These are phyloP conservation scores for Curvularia sp. DNA, from an alignment of 2,329 filamentous ascomycete species.

Conservation along the genomic window DNA sequence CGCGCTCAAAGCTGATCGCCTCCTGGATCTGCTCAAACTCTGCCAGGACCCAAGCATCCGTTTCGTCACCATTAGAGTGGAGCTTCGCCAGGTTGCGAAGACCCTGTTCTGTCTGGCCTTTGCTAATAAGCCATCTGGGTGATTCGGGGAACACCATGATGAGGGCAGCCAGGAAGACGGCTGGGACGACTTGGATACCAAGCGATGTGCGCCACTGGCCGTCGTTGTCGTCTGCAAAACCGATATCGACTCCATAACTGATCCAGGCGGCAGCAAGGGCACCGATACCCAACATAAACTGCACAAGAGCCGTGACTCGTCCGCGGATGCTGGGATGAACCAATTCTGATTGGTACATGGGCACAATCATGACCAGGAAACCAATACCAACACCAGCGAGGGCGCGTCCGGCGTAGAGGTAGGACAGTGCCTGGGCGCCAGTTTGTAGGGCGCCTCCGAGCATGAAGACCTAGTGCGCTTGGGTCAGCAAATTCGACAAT, in stretches of 20 bases:
- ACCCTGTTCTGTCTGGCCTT: constrained; percentile 69
- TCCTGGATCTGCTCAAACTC: constrained; percentile 76
- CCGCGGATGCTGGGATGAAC: constrained; percentile 80
- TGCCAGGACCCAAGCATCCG: constrained; percentile 73
- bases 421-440: constrained; percentile 65
- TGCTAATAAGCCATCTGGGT: constrained; percentile 74
- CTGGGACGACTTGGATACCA: constrained; percentile 75
- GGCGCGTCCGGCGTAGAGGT: constrained; percentile 73
- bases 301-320: constrained; percentile 75
- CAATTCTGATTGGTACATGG: constrained; percentile 80
- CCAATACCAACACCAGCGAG: constrained; percentile 72
- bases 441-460: constrained; percentile 78
- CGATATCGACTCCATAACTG: constrained; percentile 68
- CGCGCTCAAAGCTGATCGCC: constrained; percentile 69
- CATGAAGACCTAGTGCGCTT: constrained; percentile 58
- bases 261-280: constrained; percentile 76
- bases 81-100: constrained; percentile 71
- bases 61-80: constrained; percentile 70
- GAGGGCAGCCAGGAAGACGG: constrained; percentile 66
- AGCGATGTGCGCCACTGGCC: constrained; percentile 69
- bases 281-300: constrained; percentile 83
- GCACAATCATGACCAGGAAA: constrained; percentile 68
- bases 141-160: constrained; percentile 76
- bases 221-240: constrained; percentile 55
- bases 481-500: background rate